phyloP scores from a whole-genome alignment of 164 flowering plant genomes.

The Dillenia suffruticosa region DNA sequence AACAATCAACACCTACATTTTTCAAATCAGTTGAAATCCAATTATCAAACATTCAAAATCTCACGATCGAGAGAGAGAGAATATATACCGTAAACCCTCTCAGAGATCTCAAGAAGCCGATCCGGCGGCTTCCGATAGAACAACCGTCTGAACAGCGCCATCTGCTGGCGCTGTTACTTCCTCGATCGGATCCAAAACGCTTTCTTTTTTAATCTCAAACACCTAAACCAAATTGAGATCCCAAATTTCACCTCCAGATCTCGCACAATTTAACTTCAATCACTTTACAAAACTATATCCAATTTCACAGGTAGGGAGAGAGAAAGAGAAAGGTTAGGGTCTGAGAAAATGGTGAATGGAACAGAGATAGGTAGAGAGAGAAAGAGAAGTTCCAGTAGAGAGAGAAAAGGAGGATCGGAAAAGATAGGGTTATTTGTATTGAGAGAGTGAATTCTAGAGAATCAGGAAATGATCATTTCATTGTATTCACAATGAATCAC shows the following conservation, averaged over 20 bases:
- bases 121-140: conserved; percentile 94
- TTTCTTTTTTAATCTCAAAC: conserved; percentile 6
- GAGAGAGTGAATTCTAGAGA: neutral
- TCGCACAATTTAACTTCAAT: too few species aligned
- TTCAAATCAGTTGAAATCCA: too few species aligned
- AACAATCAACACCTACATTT: too few species aligned
- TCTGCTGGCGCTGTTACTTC: conserved; percentile 69
- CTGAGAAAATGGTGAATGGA: too few species aligned
- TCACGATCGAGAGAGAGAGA: neutral
- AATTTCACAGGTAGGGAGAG: conserved; percentile 16
- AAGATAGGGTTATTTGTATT: neutral
- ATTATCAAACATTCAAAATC: too few species aligned
- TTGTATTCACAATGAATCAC: conserved; percentile 1
- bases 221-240: conserved; percentile 17
- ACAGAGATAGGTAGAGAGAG: neutral
- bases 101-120: conserved; percentile 92
- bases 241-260: too few species aligned
- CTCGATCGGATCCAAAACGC: conserved; percentile 58
- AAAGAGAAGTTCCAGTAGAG: conserved; percentile 6
- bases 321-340: too few species aligned
- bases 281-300: conserved; percentile 1
- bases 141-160: conserved; percentile 97
- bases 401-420: conserved; percentile 6
- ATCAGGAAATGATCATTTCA: conserved; percentile 10
- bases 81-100: conserved; percentile 75